A percentile compares a stretch with the other conserved stretches of the same genome.
Evolutionary conservation across 2,329 filamentous ascomycete species (phyloP).

Genomic region (Apiospora marii): DNA sequence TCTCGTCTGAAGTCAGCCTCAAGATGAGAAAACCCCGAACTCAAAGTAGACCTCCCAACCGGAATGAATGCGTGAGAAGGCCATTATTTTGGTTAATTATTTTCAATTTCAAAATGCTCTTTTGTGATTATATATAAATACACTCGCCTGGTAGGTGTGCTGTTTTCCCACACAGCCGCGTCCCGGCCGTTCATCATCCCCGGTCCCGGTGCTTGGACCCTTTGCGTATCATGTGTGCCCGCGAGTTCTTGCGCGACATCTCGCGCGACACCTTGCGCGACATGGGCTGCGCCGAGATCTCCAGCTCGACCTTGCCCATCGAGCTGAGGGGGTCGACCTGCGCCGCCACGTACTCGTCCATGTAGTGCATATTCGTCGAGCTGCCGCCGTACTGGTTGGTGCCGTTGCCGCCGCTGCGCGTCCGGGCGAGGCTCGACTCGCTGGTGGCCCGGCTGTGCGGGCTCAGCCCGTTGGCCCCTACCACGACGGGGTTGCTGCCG

Average conservation of each 20-base stretch:
- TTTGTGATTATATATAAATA: not conserved
- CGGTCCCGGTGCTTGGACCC: not conserved
- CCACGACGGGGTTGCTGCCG: not conserved
- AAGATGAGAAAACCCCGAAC: no score
- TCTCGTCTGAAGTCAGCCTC: not conserved
- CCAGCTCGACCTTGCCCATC: constrained; percentile 25
- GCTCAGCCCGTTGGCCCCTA: not conserved
- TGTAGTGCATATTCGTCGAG: constrained; percentile 24
- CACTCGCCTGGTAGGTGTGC: not conserved
- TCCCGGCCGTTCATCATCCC: no score
- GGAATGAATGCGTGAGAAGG: not conserved
- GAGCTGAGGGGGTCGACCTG: constrained; percentile 30
- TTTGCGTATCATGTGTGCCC: not conserved
- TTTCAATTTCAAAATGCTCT: not conserved
- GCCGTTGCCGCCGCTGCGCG: not conserved
- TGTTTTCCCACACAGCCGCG: not conserved
- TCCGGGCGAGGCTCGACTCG: constrained; percentile 22
- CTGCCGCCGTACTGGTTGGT: not conserved
- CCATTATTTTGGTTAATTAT: not conserved
- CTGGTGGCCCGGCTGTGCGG: constrained; percentile 25
- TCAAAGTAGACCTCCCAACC: not conserved
- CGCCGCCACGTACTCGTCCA: constrained; percentile 29
- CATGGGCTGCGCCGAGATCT: constrained; percentile 25
- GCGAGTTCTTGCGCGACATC: constrained; percentile 14
- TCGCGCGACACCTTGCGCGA: constrained; percentile 19